A percentile compares a stretch with the other conserved stretches of the same genome.
Conservation (phyloP, 2,329 filamentous ascomycete genomes). For the Neoascochyta sp. region DNA sequence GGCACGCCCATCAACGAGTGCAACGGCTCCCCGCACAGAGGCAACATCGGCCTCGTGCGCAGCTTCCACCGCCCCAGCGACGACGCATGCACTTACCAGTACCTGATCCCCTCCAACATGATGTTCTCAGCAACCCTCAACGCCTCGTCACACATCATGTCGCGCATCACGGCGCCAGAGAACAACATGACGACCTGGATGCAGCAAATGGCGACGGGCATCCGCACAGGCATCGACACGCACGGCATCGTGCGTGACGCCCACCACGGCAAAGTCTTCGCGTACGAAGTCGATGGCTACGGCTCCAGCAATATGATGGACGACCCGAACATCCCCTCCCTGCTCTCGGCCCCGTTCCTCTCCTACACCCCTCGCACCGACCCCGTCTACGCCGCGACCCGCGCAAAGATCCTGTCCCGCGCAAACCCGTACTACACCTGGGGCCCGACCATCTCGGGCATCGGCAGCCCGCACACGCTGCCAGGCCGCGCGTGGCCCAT, state of each 20-base stretch:
- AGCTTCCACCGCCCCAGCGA: slow-evolving; percentile 50
- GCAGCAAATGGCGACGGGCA: slow-evolving; percentile 49
- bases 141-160: slow-evolving; percentile 51
- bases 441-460: slow-evolving; percentile 44
- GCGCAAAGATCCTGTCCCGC: slow-evolving; percentile 41
- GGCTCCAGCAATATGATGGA: slow-evolving; percentile 60
- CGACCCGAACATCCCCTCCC: slow-evolving; percentile 66
- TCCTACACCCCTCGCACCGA: slow-evolving; percentile 48
- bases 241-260: slow-evolving; percentile 39
- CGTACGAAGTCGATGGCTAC: slow-evolving; percentile 50
- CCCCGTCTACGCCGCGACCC: slow-evolving; percentile 44
- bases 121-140: slow-evolving; percentile 66
- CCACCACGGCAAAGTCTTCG: slow-evolving; percentile 41
- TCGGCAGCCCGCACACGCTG: slow-evolving; percentile 47
- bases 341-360: slow-evolving; percentile 62
- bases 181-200: slow-evolving; percentile 55
- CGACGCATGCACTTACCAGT: slow-evolving; percentile 49
- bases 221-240: slow-evolving; percentile 44
- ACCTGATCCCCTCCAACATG: slow-evolving; percentile 57
- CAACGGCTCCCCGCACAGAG: slow-evolving; percentile 49
- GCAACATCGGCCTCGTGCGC: slow-evolving; percentile 48
- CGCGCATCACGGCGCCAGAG: slow-evolving; percentile 38
- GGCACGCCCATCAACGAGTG: slow-evolving; percentile 51
- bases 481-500: slow-evolving; percentile 50
- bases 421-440: slow-evolving; percentile 49